Conservation (phyloP, 176 grass and related monocot genomes). For the Oryza glumipatula region DNA sequence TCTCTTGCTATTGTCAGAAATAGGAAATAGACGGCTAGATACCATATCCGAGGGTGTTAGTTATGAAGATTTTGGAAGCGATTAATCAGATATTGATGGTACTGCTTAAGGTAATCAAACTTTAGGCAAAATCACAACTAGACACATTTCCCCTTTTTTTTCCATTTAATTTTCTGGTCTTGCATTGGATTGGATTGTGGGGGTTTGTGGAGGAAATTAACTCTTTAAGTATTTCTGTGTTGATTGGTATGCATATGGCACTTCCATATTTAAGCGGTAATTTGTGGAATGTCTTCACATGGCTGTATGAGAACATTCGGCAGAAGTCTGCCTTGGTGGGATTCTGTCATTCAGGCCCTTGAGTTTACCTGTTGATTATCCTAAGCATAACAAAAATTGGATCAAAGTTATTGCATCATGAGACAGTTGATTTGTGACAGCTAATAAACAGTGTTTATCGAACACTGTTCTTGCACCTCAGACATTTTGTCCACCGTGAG, state of each 20-base stretch:
- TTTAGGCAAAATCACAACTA: conserved; percentile 27
- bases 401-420: background rate
- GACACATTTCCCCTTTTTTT: background rate
- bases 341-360: background rate
- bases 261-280: conserved; percentile 12
- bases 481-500: background rate
- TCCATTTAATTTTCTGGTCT: conserved; percentile 10
- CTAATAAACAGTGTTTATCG: background rate
- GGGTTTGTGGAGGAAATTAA: background rate
- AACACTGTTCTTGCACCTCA: conserved; percentile 6
- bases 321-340: background rate
- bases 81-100: conserved; percentile 55
- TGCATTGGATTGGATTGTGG: conserved; percentile 13
- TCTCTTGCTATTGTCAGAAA: conserved; percentile 56
- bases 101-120: conserved; percentile 51
- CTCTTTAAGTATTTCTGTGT: background rate
- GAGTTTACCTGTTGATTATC: background rate
- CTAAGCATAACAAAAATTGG: background rate
- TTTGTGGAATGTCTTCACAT: background rate
- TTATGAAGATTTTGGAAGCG: conserved; percentile 90
- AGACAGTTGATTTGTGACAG: background rate
- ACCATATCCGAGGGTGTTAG: conserved; percentile 91
- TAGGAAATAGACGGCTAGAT: conserved; percentile 80
- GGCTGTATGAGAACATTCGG: background rate
- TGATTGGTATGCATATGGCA: background rate